Evolutionary conservation across 345 rosid genomes (phyloP).

Genomic region (Litchi chinensis): DNA sequence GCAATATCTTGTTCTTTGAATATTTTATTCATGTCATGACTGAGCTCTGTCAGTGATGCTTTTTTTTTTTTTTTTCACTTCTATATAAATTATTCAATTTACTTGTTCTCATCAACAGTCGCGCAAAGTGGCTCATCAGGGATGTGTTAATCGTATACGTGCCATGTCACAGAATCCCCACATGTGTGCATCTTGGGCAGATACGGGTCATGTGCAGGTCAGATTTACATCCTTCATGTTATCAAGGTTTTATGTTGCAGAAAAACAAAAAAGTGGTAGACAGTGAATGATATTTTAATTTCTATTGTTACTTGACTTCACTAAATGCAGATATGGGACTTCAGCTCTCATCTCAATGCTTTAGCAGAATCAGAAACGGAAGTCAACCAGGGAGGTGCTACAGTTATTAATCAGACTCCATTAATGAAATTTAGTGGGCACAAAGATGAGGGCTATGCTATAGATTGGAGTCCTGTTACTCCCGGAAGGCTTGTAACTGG

Average conservation of each 20-base stretch:
- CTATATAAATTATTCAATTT: slow-evolving; percentile 12
- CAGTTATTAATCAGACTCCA: slow-evolving; percentile 81
- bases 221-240: slow-evolving; percentile 18
- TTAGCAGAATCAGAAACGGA: slow-evolving; percentile 72
- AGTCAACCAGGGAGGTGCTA: slow-evolving; percentile 49
- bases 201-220: slow-evolving; percentile 91
- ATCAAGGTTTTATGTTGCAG: neutral
- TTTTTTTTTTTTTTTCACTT: neutral
- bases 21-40: slow-evolving; percentile 4
- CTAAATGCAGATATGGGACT: slow-evolving; percentile 78
- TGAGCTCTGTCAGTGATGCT: neutral
- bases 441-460: slow-evolving; percentile 91
- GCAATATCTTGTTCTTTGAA: slow-evolving; percentile 33
- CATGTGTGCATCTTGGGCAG: slow-evolving; percentile 94
- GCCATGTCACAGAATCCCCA: slow-evolving; percentile 90
- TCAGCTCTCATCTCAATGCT: slow-evolving; percentile 79
- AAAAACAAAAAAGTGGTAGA: neutral
- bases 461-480: slow-evolving; percentile 90
- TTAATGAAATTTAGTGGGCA: slow-evolving; percentile 74
- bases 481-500: slow-evolving; percentile 90
- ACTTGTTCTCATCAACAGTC: slow-evolving; percentile 46
- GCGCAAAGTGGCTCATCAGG: slow-evolving; percentile 78
- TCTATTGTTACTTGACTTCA: slow-evolving; percentile 3
- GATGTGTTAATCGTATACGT: slow-evolving; percentile 88
- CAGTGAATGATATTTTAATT: neutral